phyloP scores from a whole-genome alignment of 2,329 filamentous ascomycete species.

The Claviceps sp. region DNA sequence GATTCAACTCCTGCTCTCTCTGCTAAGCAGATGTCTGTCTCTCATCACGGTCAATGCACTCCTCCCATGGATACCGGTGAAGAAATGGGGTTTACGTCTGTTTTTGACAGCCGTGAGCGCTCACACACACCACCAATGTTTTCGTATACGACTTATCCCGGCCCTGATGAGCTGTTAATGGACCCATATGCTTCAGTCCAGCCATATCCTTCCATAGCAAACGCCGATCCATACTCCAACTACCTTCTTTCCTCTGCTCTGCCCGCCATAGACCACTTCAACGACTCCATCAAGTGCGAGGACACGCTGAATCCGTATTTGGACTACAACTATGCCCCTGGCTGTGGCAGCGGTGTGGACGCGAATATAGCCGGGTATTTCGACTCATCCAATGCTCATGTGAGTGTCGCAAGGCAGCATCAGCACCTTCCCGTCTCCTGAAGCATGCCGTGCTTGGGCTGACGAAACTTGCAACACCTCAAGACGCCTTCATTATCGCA shows the following conservation, averaged over 20 bases:
- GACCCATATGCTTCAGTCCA: conserved; percentile 42
- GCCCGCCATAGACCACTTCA: conserved; percentile 51
- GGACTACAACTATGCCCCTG: conserved; percentile 51
- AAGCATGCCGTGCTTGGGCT: conserved; percentile 32
- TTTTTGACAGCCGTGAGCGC: conserved; percentile 51
- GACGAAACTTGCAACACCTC: conserved; percentile 19
- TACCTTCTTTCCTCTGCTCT: conserved; percentile 49
- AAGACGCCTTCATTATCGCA: conserved; percentile 69
- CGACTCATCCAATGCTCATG: conserved; percentile 58
- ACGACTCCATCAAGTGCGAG: conserved; percentile 43
- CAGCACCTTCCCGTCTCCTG: conserved; percentile 26
- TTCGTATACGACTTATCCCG: conserved; percentile 51
- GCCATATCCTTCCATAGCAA: conserved; percentile 37
- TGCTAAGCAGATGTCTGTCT: conserved; percentile 23
- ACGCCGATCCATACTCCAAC: conserved; percentile 38
- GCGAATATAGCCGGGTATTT: conserved; percentile 47
- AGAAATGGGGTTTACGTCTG: conserved; percentile 47
- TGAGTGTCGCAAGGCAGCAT: conserved; percentile 41
- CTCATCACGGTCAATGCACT: conserved; percentile 42
- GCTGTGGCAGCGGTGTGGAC: conserved; percentile 54
- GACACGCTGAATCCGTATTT: conserved; percentile 52
- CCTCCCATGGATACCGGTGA: conserved; percentile 49
- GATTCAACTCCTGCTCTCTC: conserved; percentile 8
- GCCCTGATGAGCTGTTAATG: conserved; percentile 51
- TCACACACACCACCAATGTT: conserved; percentile 61